phyloP scores from a whole-genome alignment of 768 basidiomycete species.

The Psilocybe sp. region DNA sequence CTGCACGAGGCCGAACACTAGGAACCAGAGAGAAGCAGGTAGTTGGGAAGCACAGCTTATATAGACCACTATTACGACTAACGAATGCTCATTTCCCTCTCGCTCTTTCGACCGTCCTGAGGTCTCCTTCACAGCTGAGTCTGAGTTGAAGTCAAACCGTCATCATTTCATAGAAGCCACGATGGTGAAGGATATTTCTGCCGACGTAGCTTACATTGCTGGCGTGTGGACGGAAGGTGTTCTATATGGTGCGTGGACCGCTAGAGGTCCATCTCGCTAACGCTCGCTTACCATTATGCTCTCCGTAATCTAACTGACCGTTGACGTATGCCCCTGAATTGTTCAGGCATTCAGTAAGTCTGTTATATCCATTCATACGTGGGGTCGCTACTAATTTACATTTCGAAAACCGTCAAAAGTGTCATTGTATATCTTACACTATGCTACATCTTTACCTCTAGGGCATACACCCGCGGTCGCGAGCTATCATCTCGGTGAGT shows the following conservation, averaged over 20 bases:
- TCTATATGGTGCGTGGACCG: conserved; percentile 18
- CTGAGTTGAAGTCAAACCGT: too few species aligned
- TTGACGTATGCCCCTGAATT: neutral
- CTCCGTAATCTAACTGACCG: too few species aligned
- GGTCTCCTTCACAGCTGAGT: too few species aligned
- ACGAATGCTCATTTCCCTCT: too few species aligned
- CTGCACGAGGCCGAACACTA: too few species aligned
- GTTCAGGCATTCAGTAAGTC: conserved; percentile 23
- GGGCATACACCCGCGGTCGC: conserved; percentile 17
- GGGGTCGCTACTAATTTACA: too few species aligned
- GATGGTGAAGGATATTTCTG: conserved; percentile 25
- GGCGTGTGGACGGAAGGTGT: conserved; percentile 29
- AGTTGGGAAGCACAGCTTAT: too few species aligned
- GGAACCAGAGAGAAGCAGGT: too few species aligned
- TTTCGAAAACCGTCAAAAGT: conserved; percentile 9
- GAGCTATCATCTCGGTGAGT: conserved; percentile 16
- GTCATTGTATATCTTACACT: conserved; percentile 21
- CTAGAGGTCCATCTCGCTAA: too few species aligned
- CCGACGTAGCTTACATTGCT: conserved; percentile 27
- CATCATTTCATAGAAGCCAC: neutral
- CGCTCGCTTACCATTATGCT: too few species aligned
- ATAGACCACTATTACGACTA: too few species aligned
- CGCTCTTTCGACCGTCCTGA: too few species aligned
- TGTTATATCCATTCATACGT: neutral
- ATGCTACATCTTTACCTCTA: conserved; percentile 18